phyloP scores from a whole-genome alignment of 2,329 filamentous ascomycete genomes.

The Xylariaceae sp. region DNA sequence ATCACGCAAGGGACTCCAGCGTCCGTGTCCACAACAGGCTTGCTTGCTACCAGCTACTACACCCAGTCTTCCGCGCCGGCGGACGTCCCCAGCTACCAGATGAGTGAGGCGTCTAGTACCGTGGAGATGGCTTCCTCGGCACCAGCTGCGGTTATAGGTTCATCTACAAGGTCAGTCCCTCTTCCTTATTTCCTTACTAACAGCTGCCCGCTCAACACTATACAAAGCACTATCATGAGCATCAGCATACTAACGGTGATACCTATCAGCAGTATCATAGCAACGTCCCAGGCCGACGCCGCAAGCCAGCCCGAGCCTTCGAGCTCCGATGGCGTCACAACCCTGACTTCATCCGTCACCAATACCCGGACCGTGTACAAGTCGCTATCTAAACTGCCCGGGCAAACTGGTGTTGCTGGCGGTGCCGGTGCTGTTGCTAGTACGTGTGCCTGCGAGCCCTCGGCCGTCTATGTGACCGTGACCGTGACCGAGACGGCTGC shows the following conservation, averaged over 20 bases:
- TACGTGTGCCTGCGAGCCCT: constrained; percentile 28
- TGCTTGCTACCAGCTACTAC: constrained; percentile 26
- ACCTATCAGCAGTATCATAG: constrained; percentile 10
- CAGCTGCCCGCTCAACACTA: constrained; percentile 1
- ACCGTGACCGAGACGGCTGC: constrained; percentile 27
- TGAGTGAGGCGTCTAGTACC: constrained; percentile 29
- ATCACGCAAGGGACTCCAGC: constrained; percentile 22
- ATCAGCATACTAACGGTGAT: constrained; percentile 18
- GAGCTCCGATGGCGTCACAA: constrained; percentile 14
- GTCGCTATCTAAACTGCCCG: constrained; percentile 7
- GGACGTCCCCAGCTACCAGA: constrained; percentile 34
- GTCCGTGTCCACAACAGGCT: constrained; percentile 23
- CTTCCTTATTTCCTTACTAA: constrained; percentile 1
- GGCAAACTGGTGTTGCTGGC: background rate
- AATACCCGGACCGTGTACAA: constrained; percentile 15
- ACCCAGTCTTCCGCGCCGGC: constrained; percentile 14
- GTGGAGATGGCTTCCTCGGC: constrained; percentile 14
- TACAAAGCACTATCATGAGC: constrained; percentile 3
- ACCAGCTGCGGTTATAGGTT: constrained; percentile 5
- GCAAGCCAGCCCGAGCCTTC: background rate
- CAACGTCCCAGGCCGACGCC: background rate
- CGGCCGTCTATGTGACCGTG: constrained; percentile 32
- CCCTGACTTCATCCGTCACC: constrained; percentile 21
- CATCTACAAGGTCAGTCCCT: constrained; percentile 29
- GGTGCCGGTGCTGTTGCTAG: background rate